Conservation (phyloP, 768 basidiomycete species). For the Leccinum arenicola region DNA sequence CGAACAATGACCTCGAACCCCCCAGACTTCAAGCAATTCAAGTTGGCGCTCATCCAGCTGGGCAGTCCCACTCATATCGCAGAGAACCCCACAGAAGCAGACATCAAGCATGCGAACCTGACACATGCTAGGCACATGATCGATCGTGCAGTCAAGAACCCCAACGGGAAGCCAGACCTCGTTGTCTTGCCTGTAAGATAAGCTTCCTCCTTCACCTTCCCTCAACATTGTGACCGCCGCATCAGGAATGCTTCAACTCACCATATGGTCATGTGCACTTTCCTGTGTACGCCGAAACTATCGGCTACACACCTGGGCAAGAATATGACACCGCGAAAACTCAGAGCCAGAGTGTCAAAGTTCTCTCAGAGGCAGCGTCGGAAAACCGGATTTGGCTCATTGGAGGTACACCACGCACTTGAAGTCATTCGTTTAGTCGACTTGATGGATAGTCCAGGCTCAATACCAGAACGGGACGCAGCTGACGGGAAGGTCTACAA, state of each 20-base stretch:
- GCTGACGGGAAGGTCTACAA: slow-evolving; percentile 77
- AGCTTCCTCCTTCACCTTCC: neutral
- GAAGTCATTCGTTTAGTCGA: neutral
- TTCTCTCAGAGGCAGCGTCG: slow-evolving; percentile 80
- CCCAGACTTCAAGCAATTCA: slow-evolving; percentile 64
- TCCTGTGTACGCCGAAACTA: slow-evolving; percentile 78
- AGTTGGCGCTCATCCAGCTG: slow-evolving; percentile 86
- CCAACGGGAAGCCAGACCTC: slow-evolving; percentile 59
- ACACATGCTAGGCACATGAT: slow-evolving; percentile 81
- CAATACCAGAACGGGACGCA: slow-evolving; percentile 83
- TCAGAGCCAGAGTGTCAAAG: slow-evolving; percentile 73
- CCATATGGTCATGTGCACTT: slow-evolving; percentile 82
- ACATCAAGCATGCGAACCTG: slow-evolving; percentile 70
- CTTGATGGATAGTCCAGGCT: slow-evolving; percentile 50
- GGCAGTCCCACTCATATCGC: slow-evolving; percentile 55
- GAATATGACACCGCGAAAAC: slow-evolving; percentile 54
- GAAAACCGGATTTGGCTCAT: slow-evolving; percentile 84
- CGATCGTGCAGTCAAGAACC: slow-evolving; percentile 54
- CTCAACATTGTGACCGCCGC: neutral
- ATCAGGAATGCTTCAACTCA: slow-evolving; percentile 85
- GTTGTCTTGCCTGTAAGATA: slow-evolving; percentile 78
- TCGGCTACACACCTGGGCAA: slow-evolving; percentile 57
- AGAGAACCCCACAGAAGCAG: slow-evolving; percentile 29
- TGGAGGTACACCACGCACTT: slow-evolving; percentile 58
- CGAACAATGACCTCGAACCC: slow-evolving; percentile 32